Base-by-base conservation (phyloP, 768 basidiomycete species). In the Peribolospora baueri region DNA sequence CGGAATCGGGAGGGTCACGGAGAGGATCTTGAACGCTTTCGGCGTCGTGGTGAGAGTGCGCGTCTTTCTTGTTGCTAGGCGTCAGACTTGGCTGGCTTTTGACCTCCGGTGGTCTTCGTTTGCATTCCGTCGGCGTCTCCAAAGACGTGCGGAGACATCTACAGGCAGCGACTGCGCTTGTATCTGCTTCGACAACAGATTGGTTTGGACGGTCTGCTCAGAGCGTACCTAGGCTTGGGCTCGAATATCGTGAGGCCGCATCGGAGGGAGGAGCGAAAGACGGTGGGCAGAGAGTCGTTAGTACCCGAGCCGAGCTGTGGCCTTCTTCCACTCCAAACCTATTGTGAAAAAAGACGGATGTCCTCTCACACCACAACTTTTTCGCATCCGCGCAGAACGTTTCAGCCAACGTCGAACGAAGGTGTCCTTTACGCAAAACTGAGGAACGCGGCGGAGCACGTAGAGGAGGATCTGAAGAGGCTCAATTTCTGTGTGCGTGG, bases 131-230 rank as follows among this genome's bases (percentile, higher is more conserved):
- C 25, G 25, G 25, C 25, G 25, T 25, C 25, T 25, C 25, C 25
- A 25, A 25, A 90, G 82, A 86, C 75, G 8, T 95, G 91, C 61
- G 88, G 84, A 4, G 91, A 98, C 65, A 82, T 95, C 49, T 83
- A 76, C 65, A 72, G 70, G 0, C 75, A 84, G 56, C 76, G 91
- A 57, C 81, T 75, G 1, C 73, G 73, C 4, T 66, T 97, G 8
- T 77, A 75, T 42, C 70, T 90, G 37, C 80, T 95, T 76, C 84
- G 3, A 93, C 66, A 84, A 84, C 60, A 85, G 57, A 81, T 91
- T 61, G 84, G 84, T 7, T 70, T 85, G 42, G 66, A 72, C 39
- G 82, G 79, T 61, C 72, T 97, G 42, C 73, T 93, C 48, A 75
- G 74, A 58, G 81, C 80, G 0, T 76, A 86, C 66, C 77, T 95